A percentile compares a stretch with the other conserved stretches of the same genome.
phyloP scores from a whole-genome alignment of 108 stramenopile genomes.

The Schizochytrium sp. region DNA sequence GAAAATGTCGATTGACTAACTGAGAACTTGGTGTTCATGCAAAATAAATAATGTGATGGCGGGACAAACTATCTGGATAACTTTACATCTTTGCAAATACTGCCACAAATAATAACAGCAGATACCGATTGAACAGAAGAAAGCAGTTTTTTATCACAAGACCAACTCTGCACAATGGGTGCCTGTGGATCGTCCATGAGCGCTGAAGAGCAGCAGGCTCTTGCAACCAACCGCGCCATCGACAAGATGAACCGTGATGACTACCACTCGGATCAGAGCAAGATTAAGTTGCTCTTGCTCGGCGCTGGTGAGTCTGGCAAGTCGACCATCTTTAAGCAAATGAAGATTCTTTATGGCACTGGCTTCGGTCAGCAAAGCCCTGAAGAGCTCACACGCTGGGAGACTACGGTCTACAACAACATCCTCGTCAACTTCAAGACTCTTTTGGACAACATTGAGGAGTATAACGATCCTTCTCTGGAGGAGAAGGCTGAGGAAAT shows the following conservation, averaged over 20 bases:
- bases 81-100: too few relatives aligned
- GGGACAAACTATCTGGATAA: too few relatives aligned
- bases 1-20: too few relatives aligned
- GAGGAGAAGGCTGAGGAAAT: constrained; percentile 16
- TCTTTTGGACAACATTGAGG: constrained; percentile 36
- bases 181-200: neutral
- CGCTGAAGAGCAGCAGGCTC: constrained; percentile 50
- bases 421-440: constrained; percentile 62
- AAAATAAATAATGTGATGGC: too few relatives aligned
- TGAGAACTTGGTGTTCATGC: too few relatives aligned
- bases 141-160: too few relatives aligned
- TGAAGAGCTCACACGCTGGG: constrained; percentile 60
- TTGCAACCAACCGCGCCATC: constrained; percentile 32
- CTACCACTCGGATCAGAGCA: constrained; percentile 49
- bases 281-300: constrained; percentile 95
- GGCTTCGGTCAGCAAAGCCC: constrained; percentile 38
- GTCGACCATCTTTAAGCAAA: constrained; percentile 67
- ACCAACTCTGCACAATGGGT: neutral
- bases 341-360: constrained; percentile 65
- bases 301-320: constrained; percentile 66
- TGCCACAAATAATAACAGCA: too few relatives aligned
- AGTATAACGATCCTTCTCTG: neutral
- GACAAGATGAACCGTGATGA: constrained; percentile 18
- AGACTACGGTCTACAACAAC: constrained; percentile 64
- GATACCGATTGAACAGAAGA: too few relatives aligned